Evolutionary conservation across 495 filamentous ascomycete species (phyloP), one percentile per base, ranked within the genome.

Genomic region (Penicillium bialowiezense): DNA sequence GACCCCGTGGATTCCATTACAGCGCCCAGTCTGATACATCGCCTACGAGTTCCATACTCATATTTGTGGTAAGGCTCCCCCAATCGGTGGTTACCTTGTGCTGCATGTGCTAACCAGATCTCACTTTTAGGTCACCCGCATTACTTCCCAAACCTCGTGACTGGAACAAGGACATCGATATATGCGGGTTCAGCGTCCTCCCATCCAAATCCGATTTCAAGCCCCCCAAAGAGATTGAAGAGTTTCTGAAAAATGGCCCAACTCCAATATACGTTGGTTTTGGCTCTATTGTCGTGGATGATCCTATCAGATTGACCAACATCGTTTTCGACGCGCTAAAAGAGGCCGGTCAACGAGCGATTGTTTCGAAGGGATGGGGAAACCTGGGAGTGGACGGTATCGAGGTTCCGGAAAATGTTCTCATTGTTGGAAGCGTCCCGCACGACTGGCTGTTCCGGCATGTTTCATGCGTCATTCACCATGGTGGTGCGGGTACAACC

Each of bases 311-410:
- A 1, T 69, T 92, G 54, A 91, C 87, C 0, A 72, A 69, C 24
- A 73, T 77, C 23, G 83, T 92, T 3, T 86, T 90, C 29, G 79
- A 87, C 19, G 88, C 86, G 1, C 74, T 91, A 4, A 65, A 76
- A 37, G 70, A 72, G 23, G 73, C 79, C 1, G 87, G 87, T 2
- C 81, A 87, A 13, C 78, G 89, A 17, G 89, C 87, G 3, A 64
- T 95, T 1, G 78, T 95, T 3, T 91, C 87, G 0, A 87, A 88
- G 56, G 88, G 89, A 13, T 93, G 89, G 89, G 86, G 88, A 24
- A 84, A 84, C 0, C 60, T 92, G 3, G 88, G 87, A 18, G 79
- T 76, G 0, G 82, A 89, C 36, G 34, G 51, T 0, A 57, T 85
- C 0, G 76, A 75, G 2, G 60, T 83, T 8, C 84, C 84, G 0